phyloP scores from a whole-genome alignment of 148 eudicot species.

The Silene latifolia region DNA sequence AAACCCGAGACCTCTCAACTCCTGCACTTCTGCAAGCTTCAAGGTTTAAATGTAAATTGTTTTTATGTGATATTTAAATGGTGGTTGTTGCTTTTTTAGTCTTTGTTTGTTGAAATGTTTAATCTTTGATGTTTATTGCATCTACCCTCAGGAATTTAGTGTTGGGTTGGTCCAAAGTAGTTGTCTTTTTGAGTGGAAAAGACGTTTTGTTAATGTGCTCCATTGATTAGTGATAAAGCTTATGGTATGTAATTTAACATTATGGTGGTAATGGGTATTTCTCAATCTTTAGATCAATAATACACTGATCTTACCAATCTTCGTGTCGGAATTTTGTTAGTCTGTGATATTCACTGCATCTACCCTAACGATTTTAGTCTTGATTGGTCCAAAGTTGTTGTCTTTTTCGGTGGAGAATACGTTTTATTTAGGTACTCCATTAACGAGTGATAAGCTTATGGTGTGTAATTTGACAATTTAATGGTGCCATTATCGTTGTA shows the following conservation, averaged over 20 bases:
- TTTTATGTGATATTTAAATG: background rate
- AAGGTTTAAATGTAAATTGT: too few relatives aligned
- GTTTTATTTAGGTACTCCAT: background rate
- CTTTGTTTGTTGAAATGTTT: background rate
- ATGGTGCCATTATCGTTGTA: background rate
- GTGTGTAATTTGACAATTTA: background rate
- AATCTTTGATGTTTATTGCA: conserved; percentile 7
- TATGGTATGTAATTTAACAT: background rate
- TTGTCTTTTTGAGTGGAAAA: background rate
- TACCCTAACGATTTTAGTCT: background rate
- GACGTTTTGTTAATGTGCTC: background rate
- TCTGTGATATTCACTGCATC: conserved; percentile 3
- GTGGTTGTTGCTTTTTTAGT: background rate
- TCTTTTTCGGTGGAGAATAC: background rate
- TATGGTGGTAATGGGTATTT: background rate
- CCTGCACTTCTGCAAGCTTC: too few relatives aligned
- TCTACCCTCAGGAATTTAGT: background rate
- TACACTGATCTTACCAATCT: too few relatives aligned
- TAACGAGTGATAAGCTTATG: background rate
- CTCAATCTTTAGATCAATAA: background rate
- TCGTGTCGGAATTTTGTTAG: background rate
- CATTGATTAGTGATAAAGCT: background rate
- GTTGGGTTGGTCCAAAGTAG: background rate
- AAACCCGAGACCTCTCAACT: too few relatives aligned
- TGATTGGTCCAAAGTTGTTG: conserved; percentile 13